These are phyloP conservation scores for Globisporangium nunn DNA, from an alignment of 352 stramenopile species.

Conservation along the genomic window DNA sequence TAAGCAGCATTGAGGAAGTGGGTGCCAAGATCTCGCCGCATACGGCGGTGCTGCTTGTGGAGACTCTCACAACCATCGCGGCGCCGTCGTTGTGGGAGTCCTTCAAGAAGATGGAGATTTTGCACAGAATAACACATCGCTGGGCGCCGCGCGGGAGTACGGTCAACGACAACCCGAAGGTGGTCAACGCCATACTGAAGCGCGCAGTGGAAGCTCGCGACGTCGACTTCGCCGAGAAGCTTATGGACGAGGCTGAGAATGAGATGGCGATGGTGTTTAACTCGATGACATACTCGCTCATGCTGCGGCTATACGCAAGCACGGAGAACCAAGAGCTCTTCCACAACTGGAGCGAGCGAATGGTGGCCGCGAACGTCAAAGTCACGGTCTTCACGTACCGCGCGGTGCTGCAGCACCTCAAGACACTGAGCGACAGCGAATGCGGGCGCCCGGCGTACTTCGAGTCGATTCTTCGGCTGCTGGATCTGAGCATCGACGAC, in stretches of 20 bases:
- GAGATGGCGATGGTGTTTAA: conserved; percentile 39
- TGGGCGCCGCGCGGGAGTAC: conserved; percentile 8
- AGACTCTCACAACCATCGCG: conserved; percentile 30
- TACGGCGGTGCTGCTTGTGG: conserved; percentile 39
- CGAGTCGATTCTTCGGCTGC: conserved; percentile 19
- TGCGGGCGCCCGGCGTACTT: conserved; percentile 11
- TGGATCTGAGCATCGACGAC: conserved; percentile 13
- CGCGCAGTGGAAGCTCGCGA: conserved; percentile 50
- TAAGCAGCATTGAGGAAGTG: conserved; percentile 32
- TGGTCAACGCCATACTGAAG: conserved; percentile 59
- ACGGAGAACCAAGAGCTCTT: conserved; percentile 40
- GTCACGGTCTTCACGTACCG: conserved; percentile 47
- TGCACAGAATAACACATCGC: conserved; percentile 33
- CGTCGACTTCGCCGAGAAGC: conserved; percentile 36
- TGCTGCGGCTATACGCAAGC: conserved; percentile 54
- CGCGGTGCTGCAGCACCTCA: conserved; percentile 42
- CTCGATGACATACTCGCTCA: conserved; percentile 69
- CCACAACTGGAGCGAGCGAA: conserved; percentile 35
- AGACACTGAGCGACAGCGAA: conserved; percentile 20
- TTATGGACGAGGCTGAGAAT: conserved; percentile 32
- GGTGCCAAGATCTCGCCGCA: conserved; percentile 34
- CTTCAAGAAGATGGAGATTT: conserved; percentile 35
- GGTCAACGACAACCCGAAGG: conserved; percentile 17
- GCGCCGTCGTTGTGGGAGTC: conserved; percentile 46
- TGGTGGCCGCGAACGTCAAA: conserved; percentile 33